Evolutionary conservation across 2,329 filamentous ascomycete genomes (phyloP), one percentile per base, ranked within the genome.

Genomic region (Trichophyton equinum): DNA sequence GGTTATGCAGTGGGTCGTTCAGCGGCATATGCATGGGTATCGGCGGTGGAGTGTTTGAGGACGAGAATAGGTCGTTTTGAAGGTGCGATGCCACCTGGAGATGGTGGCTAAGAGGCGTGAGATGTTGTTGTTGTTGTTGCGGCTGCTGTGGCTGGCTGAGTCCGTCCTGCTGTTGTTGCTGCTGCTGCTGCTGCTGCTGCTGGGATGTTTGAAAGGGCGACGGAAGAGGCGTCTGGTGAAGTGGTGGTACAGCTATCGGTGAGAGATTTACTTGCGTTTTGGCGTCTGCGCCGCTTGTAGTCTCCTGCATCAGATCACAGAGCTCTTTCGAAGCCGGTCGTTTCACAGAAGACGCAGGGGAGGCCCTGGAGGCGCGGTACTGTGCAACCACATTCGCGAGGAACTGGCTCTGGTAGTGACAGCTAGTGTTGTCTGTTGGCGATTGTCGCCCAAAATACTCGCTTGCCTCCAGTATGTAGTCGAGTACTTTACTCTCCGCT

Each of bases 321-420:
- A 53, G 13, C 27, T 53, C 18, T 22, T 22, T 27, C 5, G 9
- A 11, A 33, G 22, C 20, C 13, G 27, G 58, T 30, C 59, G 57
- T 60, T 61, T 65, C n/a, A 62, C 58, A 42, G 38, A 30, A 22
- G 20, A 38, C 51, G 55, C 42, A 58, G 27, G 11, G 18, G 8
- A 30, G 22, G 61, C 58, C 42, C 64, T 65, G 25, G 66, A 58
- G 51, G 63, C 63, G 42, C 60, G 61, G 60, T 65, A 67, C 47
- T 67, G 64, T 22, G 58, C 47, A 15, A 65, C 63, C 4, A 67
- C 64, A 42, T 67, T 67, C 38, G 62, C 58, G 3, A 67, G 58
- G 42, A 67, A 67, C 58, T 60, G 61, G 42, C 62, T 61, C 58
- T 67, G 66, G 25, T 62, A 62, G 42, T 61, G 64, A 57, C 64